A percentile compares a stretch with the other conserved stretches of the same genome.
Conservation (phyloP, 1,284 basidiomycete genomes). For the Fomitopsis palustris region DNA sequence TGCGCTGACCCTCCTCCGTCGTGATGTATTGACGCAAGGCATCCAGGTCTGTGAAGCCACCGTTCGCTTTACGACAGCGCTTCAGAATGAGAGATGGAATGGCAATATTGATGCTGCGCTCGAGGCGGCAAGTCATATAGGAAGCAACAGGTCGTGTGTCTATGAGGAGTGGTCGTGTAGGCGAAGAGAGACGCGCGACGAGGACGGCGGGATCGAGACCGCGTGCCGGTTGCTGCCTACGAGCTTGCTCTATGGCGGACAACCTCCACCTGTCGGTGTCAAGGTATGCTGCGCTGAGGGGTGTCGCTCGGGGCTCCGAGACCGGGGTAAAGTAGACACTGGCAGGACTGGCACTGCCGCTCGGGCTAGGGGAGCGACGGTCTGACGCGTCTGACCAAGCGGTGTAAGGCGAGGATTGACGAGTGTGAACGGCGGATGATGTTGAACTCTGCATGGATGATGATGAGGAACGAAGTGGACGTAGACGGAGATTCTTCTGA, state of each 20-base stretch:
- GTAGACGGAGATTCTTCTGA: conserved; percentile 68
- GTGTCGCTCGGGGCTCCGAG: conserved; percentile 29
- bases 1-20: conserved; percentile 62
- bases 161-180: conserved; percentile 65
- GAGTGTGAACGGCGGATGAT: conserved; percentile 17
- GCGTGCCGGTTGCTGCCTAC: conserved; percentile 24
- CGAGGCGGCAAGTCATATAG: conserved; percentile 61
- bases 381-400: conserved; percentile 25
- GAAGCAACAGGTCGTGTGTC: conserved; percentile 73
- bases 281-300: conserved; percentile 28
- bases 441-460: conserved; percentile 34
- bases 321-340: conserved; percentile 62
- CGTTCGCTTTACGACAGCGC: conserved; percentile 67
- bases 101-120: conserved; percentile 72
- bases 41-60: conserved; percentile 60
- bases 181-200: conserved; percentile 44
- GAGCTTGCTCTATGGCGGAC: conserved; percentile 21
- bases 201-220: conserved; percentile 47
- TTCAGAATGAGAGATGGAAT: conserved; percentile 86
- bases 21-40: conserved; percentile 75
- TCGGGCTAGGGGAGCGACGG: conserved; percentile 42
- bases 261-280: conserved; percentile 23
- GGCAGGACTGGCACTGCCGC: conserved; percentile 44
- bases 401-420: conserved; percentile 27
- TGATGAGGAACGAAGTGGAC: conserved; percentile 58